phyloP scores from a whole-genome alignment of 208 protist species.

The Trypanosoma brucei region DNA sequence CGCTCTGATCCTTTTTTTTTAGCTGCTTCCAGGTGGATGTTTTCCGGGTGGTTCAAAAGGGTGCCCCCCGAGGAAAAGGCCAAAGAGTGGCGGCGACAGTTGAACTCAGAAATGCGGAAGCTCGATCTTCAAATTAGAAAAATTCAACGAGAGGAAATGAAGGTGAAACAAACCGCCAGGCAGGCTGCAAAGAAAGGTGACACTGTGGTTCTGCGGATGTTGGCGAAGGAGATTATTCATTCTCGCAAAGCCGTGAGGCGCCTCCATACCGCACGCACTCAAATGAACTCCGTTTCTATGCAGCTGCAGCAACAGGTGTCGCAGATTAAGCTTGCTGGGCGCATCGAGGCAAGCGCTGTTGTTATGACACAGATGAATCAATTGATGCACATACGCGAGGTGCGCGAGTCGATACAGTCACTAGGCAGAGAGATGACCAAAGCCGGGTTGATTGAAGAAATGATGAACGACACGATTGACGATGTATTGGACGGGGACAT shows the following conservation, averaged over 20 bases:
- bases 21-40: conserved; percentile 16
- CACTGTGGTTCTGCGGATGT: conserved; percentile 62
- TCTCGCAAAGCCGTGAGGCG: conserved; percentile 74
- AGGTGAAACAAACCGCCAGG: conserved; percentile 78
- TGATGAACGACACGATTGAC: conserved; percentile 87
- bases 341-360: conserved; percentile 57
- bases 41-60: conserved; percentile 57
- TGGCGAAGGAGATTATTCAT: conserved; percentile 79
- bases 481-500: conserved; percentile 76
- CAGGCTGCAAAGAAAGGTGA: conserved; percentile 78
- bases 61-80: conserved; percentile 71
- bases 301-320: conserved; percentile 81
- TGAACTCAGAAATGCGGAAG: conserved; percentile 78
- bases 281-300: conserved; percentile 89
- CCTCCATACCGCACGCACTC: conserved; percentile 83
- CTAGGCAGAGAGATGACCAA: conserved; percentile 88
- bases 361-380: conserved; percentile 89
- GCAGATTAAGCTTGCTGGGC: conserved; percentile 74
- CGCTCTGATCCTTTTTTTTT: too few relatives aligned
- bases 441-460: conserved; percentile 88
- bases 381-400: conserved; percentile 70
- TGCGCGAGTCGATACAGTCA: conserved; percentile 71
- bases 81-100: conserved; percentile 64
- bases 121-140: conserved; percentile 76
- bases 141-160: conserved; percentile 82